A percentile compares a stretch with the other conserved stretches of the same genome.
Evolutionary conservation across 768 basidiomycete genomes (phyloP).

Genomic region (Tricholoma bakamatsutake): DNA sequence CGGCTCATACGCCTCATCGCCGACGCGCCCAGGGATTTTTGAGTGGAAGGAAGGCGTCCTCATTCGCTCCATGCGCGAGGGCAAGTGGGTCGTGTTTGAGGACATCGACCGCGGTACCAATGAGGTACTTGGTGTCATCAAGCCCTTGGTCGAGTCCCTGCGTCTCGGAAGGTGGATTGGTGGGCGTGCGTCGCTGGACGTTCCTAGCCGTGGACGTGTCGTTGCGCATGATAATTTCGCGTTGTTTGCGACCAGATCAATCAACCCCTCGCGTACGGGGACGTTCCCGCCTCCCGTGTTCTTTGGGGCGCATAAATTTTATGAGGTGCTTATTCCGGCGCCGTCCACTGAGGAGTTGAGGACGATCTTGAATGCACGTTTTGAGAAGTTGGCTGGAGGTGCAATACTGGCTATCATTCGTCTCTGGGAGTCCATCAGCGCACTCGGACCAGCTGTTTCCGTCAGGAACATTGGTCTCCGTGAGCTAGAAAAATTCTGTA

Average conservation of each 20-base stretch:
- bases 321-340: slow-evolving; percentile 56
- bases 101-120: slow-evolving; percentile 87
- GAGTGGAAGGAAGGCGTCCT: slow-evolving; percentile 96
- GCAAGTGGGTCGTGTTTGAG: slow-evolving; percentile 89
- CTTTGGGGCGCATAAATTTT: slow-evolving; percentile 81
- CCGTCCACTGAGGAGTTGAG: slow-evolving; percentile 65
- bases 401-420: slow-evolving; percentile 48
- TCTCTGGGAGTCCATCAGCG: slow-evolving; percentile 63
- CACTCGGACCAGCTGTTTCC: slow-evolving; percentile 44
- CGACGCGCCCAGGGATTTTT: slow-evolving; percentile 77
- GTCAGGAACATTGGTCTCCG: slow-evolving; percentile 64
- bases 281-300: slow-evolving; percentile 59
- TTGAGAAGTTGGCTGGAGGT: slow-evolving; percentile 50
- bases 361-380: slow-evolving; percentile 62
- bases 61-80: slow-evolving; percentile 82
- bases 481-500: slow-evolving; percentile 82
- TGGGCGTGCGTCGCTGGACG: slow-evolving; percentile 55
- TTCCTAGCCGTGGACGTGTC: slow-evolving; percentile 71
- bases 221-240: slow-evolving; percentile 76
- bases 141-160: slow-evolving; percentile 76
- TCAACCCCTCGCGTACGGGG: slow-evolving; percentile 39
- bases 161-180: slow-evolving; percentile 71
- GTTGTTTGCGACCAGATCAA: slow-evolving; percentile 84
- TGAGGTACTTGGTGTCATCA: slow-evolving; percentile 84
- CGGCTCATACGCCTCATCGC: slow-evolving; percentile 89